Evolutionary conservation across 352 stramenopile species (phyloP).

Genomic region (Blastocystis sp.): DNA sequence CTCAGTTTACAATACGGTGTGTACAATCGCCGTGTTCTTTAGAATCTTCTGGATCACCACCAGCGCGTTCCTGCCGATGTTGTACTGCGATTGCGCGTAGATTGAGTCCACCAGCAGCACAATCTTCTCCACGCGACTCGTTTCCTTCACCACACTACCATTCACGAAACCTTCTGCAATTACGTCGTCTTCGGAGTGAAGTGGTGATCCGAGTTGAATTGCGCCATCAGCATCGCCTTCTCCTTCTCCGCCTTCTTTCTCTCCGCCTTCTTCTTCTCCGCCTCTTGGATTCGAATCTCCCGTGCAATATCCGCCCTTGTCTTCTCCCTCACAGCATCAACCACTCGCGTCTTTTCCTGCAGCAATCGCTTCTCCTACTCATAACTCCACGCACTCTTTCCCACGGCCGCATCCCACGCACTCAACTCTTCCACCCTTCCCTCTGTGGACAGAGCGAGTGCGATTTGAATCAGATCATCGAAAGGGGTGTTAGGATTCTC

Average conservation of each 20-base stretch:
- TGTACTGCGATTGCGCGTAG: slow-evolving; percentile 10
- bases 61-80: slow-evolving; percentile 21
- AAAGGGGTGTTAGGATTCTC: neutral
- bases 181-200: neutral
- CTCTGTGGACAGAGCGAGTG: neutral
- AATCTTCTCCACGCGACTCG: neutral
- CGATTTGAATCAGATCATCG: neutral
- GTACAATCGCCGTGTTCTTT: slow-evolving; percentile 3
- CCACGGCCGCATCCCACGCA: slow-evolving; percentile 6
- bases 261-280: neutral
- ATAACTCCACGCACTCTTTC: neutral
- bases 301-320: neutral
- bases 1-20: neutral
- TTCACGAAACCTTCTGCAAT: neutral
- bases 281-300: neutral
- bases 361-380: neutral
- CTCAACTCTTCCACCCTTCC: neutral
- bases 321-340: neutral
- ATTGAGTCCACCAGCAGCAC: slow-evolving; percentile 18
- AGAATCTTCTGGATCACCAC: slow-evolving; percentile 35
- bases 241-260: neutral
- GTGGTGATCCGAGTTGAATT: slow-evolving; percentile 11
- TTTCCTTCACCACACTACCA: neutral
- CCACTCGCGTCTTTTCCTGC: neutral
- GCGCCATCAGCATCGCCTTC: neutral